Base-by-base conservation (phyloP, 2,329 filamentous ascomycete species). In the Monilinia fructigena region DNA sequence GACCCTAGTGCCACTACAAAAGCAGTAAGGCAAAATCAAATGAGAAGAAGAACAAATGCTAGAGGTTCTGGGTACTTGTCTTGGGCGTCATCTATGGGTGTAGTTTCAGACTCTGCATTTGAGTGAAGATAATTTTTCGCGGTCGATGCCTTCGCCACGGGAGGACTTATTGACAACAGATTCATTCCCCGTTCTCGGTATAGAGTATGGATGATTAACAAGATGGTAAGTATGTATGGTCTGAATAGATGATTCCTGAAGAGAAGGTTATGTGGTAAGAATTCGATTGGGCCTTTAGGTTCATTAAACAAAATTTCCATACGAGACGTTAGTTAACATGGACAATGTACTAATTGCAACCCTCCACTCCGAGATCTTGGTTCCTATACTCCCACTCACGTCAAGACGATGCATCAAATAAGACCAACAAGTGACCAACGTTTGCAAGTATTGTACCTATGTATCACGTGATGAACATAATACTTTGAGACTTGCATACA, bases 1-100 rank as follows among this genome's bases (percentile, higher is more conserved):
- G 55, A 58, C 40, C 40, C 55, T 12, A 58, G 20, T 40, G 55
- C 55, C 40, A 58, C 55, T n/a, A 58, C 14, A 18, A 58, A 42
- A 58, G 55, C n/a, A 20, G 55, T 20, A 2, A 45, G 38, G 10
- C 18, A 58, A 26, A 58, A 1, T 12, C 55, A n/a, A 23, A 40
- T 23, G 5, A 58, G 55, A 8, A 45, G 38, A n/a, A 58, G 55
- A 23, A 7, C 35, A 38, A 45, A 58, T 45, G 38, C 55, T 23
- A 58, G 55, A 58, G 38, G 12, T 26, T 6, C 23, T 11, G 55
- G 31, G 10, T 45, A 42, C 18, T 47, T 16, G 12, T 4, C 3
- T 42, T 42, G 4, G 40, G 16, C 18, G 20, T 4, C 18, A 6
- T 20, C 18, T 47, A 5, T 4, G 20, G 45, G 4, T 47, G 45